Conservation (phyloP, 75 land plant species). For the Isoetes taiwanensis region DNA sequence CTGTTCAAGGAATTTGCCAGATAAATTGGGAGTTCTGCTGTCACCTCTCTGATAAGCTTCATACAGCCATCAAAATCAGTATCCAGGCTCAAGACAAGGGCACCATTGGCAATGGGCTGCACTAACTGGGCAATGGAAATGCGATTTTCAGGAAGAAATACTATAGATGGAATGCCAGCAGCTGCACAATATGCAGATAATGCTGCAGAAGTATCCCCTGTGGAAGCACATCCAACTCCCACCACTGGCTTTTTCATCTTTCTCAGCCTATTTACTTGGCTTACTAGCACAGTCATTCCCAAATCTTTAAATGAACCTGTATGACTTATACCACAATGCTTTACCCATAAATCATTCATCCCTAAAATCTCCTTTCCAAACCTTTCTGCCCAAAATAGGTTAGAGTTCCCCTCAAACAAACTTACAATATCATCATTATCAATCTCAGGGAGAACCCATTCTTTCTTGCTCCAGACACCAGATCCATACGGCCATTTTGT, state of each 20-base stretch:
- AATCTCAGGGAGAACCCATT: constrained; percentile 51
- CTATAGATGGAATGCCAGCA: constrained; percentile 12
- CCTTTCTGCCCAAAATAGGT: constrained; percentile 89
- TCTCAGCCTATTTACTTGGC: constrained; percentile 11
- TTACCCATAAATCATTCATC: constrained; percentile 13
- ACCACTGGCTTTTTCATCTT: constrained; percentile 6
- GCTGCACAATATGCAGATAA: constrained; percentile 11
- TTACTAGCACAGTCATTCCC: constrained; percentile 13
- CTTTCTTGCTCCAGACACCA: constrained; percentile 22
- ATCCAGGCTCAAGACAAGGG: constrained; percentile 11
- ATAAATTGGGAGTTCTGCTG: constrained; percentile 10
- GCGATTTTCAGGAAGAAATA: constrained; percentile 8
- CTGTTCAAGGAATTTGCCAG: constrained; percentile 13
- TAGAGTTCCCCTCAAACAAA: constrained; percentile 40
- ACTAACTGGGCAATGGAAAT: constrained; percentile 11
- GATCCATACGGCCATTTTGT: constrained; percentile 9
- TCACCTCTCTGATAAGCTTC: constrained; percentile 9
- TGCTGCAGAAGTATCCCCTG: constrained; percentile 12
- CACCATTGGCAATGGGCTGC: constrained; percentile 12
- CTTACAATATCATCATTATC: constrained; percentile 12
- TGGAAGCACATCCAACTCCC: constrained; percentile 12
- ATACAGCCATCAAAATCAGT: constrained; percentile 13
- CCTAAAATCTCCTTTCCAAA: constrained; percentile 50
- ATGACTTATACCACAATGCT: constrained; percentile 14
- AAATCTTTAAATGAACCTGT: constrained; percentile 11